Percentiles rank a stretch among this genome's conserved stretches.
Evolutionary conservation across 164 flowering plant genomes (phyloP).

Genomic region (Magnolia sinica): DNA sequence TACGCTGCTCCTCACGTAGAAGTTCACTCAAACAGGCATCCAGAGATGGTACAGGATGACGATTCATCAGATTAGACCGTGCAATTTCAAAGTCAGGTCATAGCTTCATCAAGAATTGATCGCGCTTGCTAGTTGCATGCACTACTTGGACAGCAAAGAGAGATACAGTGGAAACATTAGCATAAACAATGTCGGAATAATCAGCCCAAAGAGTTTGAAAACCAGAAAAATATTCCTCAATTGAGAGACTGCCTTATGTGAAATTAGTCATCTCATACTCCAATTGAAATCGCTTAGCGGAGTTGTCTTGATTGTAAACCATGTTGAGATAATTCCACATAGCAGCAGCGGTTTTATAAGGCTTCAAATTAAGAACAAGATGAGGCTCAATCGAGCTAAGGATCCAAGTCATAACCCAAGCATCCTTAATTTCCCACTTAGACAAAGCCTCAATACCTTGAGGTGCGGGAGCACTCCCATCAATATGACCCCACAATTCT

Average conservation of each 20-base stretch:
- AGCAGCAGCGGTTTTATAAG: background rate
- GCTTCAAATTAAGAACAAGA: too few relatives aligned
- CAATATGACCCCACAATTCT: background rate
- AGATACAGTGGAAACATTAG: too few relatives aligned
- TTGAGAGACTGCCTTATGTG: too few relatives aligned
- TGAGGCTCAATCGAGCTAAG: background rate
- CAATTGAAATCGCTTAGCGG: background rate
- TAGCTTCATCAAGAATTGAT: background rate
- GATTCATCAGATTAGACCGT: background rate
- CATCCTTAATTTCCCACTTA: background rate
- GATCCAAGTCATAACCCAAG: background rate
- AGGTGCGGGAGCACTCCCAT: background rate
- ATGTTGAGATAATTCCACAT: too few relatives aligned
- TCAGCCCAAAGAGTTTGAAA: background rate
- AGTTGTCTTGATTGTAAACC: background rate
- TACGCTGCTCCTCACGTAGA: background rate
- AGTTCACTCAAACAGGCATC: background rate
- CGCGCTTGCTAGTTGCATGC: background rate
- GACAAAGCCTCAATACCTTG: background rate
- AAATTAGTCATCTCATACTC: too few relatives aligned
- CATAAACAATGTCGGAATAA: background rate
- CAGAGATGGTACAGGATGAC: background rate
- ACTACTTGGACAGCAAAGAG: background rate
- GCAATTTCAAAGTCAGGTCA: background rate
- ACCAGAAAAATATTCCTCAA: background rate